A percentile compares a stretch with the other conserved stretches of the same genome.
Conservation (phyloP, 352 stramenopile species). For the Paralagenidium karlingii region DNA sequence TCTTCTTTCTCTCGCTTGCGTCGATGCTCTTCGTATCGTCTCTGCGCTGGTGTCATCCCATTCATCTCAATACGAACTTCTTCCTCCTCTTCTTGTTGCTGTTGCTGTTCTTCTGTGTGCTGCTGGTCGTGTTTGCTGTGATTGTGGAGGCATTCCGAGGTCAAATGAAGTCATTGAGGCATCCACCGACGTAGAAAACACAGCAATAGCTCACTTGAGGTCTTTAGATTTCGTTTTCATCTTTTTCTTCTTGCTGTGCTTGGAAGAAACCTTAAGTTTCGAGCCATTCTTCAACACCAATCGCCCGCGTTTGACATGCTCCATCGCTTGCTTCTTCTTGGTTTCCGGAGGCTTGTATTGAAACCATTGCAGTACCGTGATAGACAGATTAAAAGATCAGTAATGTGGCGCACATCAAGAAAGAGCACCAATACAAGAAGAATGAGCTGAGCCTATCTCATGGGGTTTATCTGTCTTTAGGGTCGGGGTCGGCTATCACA, state of each 20-base stretch:
- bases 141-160: neutral
- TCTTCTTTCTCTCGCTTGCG: constrained; percentile 78
- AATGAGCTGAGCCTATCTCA: too few relatives aligned
- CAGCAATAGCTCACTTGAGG: constrained; percentile 7
- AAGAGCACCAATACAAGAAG: too few relatives aligned
- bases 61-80: constrained; percentile 15
- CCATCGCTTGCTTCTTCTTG: neutral
- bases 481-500: neutral
- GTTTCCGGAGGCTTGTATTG: too few relatives aligned
- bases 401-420: too few relatives aligned
- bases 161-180: neutral
- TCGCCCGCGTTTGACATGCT: neutral
- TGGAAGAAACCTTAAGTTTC: constrained; percentile 46
- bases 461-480: too few relatives aligned
- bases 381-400: too few relatives aligned
- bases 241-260: constrained; percentile 41
- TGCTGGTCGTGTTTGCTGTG: neutral
- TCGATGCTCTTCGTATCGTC: constrained; percentile 60
- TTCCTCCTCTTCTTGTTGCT: constrained; percentile 5
- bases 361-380: too few relatives aligned
- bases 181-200: neutral
- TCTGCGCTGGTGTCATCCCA: constrained; percentile 64
- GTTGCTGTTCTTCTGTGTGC: constrained; percentile 5
- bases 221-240: constrained; percentile 32
- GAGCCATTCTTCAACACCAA: neutral